These are phyloP conservation scores for Penicillium sp. DNA, from an alignment of 2,329 filamentous ascomycete genomes.

Conservation along the genomic window DNA sequence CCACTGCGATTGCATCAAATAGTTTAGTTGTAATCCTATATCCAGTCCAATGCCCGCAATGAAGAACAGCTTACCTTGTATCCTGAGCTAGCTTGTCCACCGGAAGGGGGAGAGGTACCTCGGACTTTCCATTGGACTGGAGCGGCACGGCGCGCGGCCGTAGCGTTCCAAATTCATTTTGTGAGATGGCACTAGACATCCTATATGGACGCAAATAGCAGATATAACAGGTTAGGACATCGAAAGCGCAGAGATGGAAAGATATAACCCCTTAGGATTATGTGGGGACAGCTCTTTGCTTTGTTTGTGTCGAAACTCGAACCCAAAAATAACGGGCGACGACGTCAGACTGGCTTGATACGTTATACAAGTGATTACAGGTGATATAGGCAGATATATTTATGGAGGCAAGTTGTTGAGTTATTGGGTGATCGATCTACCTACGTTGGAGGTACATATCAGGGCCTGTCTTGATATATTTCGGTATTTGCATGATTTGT, in stretches of 20 bases:
- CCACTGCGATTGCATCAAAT: constrained; percentile 56
- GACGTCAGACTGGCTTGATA: constrained; percentile 7
- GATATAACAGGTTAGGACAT: constrained; percentile 17
- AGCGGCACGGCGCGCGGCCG: constrained; percentile 37
- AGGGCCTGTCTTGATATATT: too few species aligned
- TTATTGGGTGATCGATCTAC: not conserved
- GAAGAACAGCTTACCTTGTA: constrained; percentile 33
- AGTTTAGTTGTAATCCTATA: constrained; percentile 6
- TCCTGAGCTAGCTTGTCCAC: constrained; percentile 34
- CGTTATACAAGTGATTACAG: not conserved
- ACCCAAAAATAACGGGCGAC: not conserved
- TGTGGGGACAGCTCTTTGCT: constrained; percentile 1
- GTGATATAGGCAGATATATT: constrained; percentile 1
- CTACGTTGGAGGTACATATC: not conserved
- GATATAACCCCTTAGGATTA: not conserved
- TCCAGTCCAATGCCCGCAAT: not conserved
- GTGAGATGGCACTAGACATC: constrained; percentile 34
- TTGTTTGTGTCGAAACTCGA: constrained; percentile 4
- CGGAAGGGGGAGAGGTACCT: constrained; percentile 24
- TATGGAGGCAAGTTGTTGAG: not conserved
- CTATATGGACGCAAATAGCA: constrained; percentile 17
- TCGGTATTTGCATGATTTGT: not conserved
- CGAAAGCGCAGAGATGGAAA: constrained; percentile 3
- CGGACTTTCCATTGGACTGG: constrained; percentile 23
- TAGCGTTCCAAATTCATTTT: constrained; percentile 28